Evolutionary conservation across 495 filamentous ascomycete species (phyloP), one percentile per base, ranked within the genome.

Genomic region (Penicillium desertorum): DNA sequence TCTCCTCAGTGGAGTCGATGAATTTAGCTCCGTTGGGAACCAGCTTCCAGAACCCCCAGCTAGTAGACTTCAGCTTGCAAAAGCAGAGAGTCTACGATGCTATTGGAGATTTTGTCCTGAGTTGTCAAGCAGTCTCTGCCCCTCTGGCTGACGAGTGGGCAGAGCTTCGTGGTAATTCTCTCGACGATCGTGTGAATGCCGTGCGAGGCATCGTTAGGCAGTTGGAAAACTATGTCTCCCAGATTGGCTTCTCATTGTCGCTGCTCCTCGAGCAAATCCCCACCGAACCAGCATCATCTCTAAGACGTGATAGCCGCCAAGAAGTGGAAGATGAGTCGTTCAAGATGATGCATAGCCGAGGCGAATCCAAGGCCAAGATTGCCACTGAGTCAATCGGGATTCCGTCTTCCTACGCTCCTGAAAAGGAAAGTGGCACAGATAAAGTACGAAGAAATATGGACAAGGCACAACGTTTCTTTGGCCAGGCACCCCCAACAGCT

Each of bases 81-180:
- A 98, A 97, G 74, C 94, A 98, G 67, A 85, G 86, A 57, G 74
- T 95, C 32, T 97, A 97, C 68, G 94, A 98, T 73, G 87, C 89
- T 20, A 88, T 96, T 57, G 91, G 90, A 43, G 94, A 98, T 66
- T 81, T 98, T 44, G 73, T 97, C 12, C 67, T 96, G 19, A 84
- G 86, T 54, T 96, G 91, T 68, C 93, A 98, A 70, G 84, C 85
- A 8, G 86, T 97, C 11, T 88, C 92, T 11, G 89, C 90, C 14
- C 93, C 95, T 34, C 76, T 98, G 29, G 89, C 87, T 11, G 94
- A 98, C 68, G 94, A 98, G 71, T 98, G 94, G 94, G 84, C 92
- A 20, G 91, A 95, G 62, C 75, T 89, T 12, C 85, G 92, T n/a
- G 91, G 91, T 4, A 90, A 93, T 65, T 89, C 92, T 16, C 78